Percentiles rank a stretch among this genome's conserved stretches.
Conservation (phyloP, 371 early-diverging fungal genomes). For the Mortierella sp. region DNA sequence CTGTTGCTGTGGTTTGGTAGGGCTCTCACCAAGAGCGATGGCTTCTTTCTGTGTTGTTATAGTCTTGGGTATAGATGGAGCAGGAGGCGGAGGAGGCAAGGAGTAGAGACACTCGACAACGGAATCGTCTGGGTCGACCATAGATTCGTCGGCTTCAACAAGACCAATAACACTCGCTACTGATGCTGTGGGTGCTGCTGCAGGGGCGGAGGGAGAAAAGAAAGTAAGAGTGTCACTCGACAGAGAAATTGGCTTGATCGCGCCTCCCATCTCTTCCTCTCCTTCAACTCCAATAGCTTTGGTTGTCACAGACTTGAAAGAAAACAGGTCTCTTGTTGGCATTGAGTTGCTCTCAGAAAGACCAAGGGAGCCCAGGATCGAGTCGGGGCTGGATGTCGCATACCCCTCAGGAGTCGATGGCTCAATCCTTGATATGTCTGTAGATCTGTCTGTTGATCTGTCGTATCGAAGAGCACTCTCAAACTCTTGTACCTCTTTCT, state of each 20-base stretch:
- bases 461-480: background rate
- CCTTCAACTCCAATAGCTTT: background rate
- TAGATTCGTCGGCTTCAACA: background rate
- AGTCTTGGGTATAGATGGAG: background rate
- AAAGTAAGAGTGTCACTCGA: background rate
- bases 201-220: background rate
- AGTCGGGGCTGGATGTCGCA: conserved; percentile 40
- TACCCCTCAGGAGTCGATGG: conserved; percentile 8
- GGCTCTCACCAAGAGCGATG: conserved; percentile 24
- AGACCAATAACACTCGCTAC: no score
- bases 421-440: background rate
- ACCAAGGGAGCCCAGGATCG: background rate
- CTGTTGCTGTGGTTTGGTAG: background rate
- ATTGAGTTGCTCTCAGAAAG: background rate
- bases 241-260: background rate
- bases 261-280: background rate
- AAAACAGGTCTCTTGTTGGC: background rate
- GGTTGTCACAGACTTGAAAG: background rate
- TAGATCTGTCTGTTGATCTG: background rate
- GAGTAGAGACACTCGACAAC: background rate
- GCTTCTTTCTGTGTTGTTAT: background rate
- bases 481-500: background rate
- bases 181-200: background rate
- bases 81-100: background rate
- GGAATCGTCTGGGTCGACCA: background rate